phyloP scores from a whole-genome alignment of 2,329 filamentous ascomycete species.

The Aspergillus pseudoglaucus region DNA sequence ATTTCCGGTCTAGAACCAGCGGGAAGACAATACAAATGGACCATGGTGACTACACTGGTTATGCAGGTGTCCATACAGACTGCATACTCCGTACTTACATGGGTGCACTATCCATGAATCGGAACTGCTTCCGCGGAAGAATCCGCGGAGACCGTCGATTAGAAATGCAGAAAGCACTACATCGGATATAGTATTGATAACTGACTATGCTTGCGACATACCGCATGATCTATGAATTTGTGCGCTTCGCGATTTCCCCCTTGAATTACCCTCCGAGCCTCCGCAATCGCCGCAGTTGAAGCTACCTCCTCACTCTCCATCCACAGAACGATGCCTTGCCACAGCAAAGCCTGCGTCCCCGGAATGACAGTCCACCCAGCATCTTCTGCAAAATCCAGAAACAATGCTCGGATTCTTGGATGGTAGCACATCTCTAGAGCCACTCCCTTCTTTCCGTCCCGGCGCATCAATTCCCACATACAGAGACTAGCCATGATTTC shows the following conservation, averaged over 20 bases:
- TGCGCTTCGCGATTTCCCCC: no score
- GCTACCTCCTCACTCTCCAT: conserved; percentile 1
- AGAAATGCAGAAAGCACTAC: no score
- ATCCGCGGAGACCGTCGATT: no score
- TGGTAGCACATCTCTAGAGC: conserved; percentile 42
- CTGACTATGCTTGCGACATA: no score
- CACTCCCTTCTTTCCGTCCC: conserved; percentile 21
- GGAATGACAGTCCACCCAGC: neutral
- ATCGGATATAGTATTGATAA: no score
- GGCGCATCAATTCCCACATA: conserved; percentile 16
- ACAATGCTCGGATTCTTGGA: conserved; percentile 30
- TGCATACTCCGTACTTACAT: no score
- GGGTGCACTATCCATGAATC: no score
- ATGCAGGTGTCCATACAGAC: no score
- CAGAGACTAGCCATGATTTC: conserved; percentile 8
- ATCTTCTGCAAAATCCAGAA: conserved; percentile 10
- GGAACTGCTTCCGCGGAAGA: no score
- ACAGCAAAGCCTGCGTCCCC: neutral
- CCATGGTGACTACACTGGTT: conserved; percentile 15
- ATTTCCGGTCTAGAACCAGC: conserved; percentile 29
- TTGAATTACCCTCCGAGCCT: no score
- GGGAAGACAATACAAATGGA: conserved; percentile 32
- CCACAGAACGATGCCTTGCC: neutral
- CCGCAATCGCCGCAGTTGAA: neutral
- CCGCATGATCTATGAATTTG: no score